Evolutionary conservation across 2,329 filamentous ascomycete species (phyloP).

Genomic region (Penicillium sp.): DNA sequence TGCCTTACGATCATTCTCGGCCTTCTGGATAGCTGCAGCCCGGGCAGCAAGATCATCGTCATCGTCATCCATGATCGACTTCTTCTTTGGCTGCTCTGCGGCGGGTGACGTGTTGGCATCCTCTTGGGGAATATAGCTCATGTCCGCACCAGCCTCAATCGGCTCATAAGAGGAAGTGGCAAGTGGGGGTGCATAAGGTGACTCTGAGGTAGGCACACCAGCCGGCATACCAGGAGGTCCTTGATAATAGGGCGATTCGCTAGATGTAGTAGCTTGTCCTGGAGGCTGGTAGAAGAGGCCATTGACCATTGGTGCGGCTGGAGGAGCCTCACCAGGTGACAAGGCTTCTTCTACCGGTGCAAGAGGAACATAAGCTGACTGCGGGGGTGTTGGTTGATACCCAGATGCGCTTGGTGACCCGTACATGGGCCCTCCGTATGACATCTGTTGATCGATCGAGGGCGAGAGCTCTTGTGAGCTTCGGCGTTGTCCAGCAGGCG

Average conservation of each 20-base stretch:
- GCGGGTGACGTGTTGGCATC: constrained; percentile 50
- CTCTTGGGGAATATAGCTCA: constrained; percentile 42
- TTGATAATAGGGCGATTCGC: constrained; percentile 29
- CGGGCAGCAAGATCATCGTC: constrained; percentile 63
- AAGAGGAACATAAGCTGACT: constrained; percentile 40
- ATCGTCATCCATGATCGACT: constrained; percentile 77
- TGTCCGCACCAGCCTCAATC: constrained; percentile 19
- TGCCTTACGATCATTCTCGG: constrained; percentile 68
- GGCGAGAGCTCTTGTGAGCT: constrained; percentile 40
- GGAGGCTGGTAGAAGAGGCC: constrained; percentile 26
- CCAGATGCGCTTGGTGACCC: constrained; percentile 33
- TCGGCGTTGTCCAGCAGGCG: constrained; percentile 35
- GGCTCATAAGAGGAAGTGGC: constrained; percentile 27
- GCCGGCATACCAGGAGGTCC: constrained; percentile 21
- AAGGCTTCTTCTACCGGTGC: constrained; percentile 42
- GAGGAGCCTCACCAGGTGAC: constrained; percentile 22
- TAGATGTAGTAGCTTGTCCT: constrained; percentile 11
- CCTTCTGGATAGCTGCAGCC: constrained; percentile 54
- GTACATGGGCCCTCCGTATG: constrained; percentile 33
- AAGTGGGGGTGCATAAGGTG: constrained; percentile 33
- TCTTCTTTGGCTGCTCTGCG: constrained; percentile 66
- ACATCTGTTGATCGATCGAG: constrained; percentile 34
- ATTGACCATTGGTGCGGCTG: constrained; percentile 26
- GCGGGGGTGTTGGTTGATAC: constrained; percentile 40
- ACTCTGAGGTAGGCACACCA: constrained; percentile 21